Evolutionary conservation across 2,329 filamentous ascomycete species (phyloP).

Genomic region (Scedosporium aurantiacum): DNA sequence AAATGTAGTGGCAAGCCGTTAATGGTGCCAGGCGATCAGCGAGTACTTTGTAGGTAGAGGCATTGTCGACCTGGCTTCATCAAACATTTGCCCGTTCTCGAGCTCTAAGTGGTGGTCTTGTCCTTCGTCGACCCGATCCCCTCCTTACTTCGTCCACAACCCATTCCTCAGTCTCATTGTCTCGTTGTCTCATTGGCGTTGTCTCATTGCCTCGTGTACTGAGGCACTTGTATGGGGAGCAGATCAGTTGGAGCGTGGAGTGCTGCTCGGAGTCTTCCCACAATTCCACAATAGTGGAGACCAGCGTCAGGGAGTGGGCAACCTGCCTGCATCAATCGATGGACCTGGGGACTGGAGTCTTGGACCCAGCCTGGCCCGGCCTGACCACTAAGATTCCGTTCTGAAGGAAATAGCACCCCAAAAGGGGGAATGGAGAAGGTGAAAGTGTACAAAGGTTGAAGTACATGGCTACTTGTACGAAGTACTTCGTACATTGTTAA

Average conservation of each 20-base stretch:
- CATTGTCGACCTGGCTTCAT: no score
- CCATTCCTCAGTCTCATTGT: no score
- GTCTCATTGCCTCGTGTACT: no score
- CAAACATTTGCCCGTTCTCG: no score
- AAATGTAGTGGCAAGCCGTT: neutral
- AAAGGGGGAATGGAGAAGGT: neutral
- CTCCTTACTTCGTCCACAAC: no score
- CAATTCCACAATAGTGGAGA: neutral
- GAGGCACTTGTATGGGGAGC: neutral
- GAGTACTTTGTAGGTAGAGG: no score
- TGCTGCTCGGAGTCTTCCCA: neutral
- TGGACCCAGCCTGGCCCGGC: neutral
- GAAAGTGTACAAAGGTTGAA: neutral
- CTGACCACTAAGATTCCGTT: neutral
- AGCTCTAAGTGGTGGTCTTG: no score
- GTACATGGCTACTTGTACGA: neutral
- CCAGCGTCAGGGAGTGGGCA: no score
- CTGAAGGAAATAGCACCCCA: neutral
- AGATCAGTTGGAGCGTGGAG: neutral
- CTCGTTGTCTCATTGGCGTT: no score
- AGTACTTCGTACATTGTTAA: neutral
- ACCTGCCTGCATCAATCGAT: no score
- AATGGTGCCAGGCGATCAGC: neutral
- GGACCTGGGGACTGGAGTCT: neutral
- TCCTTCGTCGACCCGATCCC: no score